Base-by-base conservation (phyloP, 176 grass and related monocot genomes). In the Hsuehochloa calcarea region DNA sequence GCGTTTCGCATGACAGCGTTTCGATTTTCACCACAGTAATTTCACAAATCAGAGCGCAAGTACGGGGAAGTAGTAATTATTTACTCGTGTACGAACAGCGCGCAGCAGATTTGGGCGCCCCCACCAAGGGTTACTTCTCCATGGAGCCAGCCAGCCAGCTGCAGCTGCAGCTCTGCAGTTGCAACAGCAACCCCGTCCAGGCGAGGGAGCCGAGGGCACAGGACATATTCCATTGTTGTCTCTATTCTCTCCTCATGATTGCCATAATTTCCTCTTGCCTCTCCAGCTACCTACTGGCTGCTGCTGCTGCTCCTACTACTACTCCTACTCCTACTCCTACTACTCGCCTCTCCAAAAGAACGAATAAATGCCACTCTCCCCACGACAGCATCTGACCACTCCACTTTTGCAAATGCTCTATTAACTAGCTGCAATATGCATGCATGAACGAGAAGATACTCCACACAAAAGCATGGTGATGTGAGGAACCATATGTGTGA, bases 161-260 rank as follows among this genome's bases (percentile, higher is more conserved):
- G n/a, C n/a, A n/a, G n/a, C n/a, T n/a, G n/a, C n/a, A n/a, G n/a
- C n/a, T n/a, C n/a, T 51, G 26, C 45, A 11, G 47, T 49, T 55
- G 47, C 72, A 22, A 17, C 46, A 34, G 46, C 4, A 52, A 35
- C 64, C 59, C 15, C 26, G 22, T 22, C 59, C 59, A 27, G 23
- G 59, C 0, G 59, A 62, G 10, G 46, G 52, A 44, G 72, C 47
- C 31, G 47, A 50, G 39, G 9, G 17, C 43, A 70, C 46, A 70
- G 6, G 8, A 81, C 69, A 79, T 68, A 25, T 76, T 80, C 69
- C 58, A 83, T 70, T 38, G 2, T 83, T 86, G 63, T 83, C 68
- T 77, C 66, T 41, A 73, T 44, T 69, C 71, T 70, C 23, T 16
- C 19, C 72, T 75, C 71, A 82, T 79, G 40, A 77, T 82, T 86